Conservation (phyloP, 805 yeast genomes). For the Saccharomyces kudriavzevii region DNA sequence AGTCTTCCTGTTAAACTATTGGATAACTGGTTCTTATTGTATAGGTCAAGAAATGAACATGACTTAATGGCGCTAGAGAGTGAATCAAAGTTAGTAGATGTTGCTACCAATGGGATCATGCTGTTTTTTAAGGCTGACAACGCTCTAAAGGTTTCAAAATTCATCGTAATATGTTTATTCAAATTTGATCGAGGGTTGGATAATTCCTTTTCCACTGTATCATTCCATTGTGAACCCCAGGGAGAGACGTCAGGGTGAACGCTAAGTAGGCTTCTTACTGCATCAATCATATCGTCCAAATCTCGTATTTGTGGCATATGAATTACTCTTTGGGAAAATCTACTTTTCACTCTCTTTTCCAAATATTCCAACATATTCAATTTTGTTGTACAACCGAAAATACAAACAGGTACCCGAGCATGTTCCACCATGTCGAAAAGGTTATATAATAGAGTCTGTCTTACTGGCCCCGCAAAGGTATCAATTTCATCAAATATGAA, state of each 20-base stretch:
- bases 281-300: constrained; percentile 43
- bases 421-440: constrained; percentile 78
- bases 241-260: constrained; percentile 19
- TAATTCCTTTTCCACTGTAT: constrained; percentile 26
- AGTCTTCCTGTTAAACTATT: constrained; percentile 21
- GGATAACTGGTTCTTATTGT: constrained; percentile 24
- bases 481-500: constrained; percentile 85
- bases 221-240: constrained; percentile 38
- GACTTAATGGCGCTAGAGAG: constrained; percentile 16
- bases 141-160: constrained; percentile 54
- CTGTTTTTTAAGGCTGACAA: constrained; percentile 42
- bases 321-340: constrained; percentile 77
- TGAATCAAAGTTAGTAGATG: constrained; percentile 24
- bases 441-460: constrained; percentile 82
- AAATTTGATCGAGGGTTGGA: constrained; percentile 28
- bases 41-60: constrained; percentile 15
- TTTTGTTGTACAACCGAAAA: constrained; percentile 71
- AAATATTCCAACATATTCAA: constrained; percentile 69
- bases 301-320: constrained; percentile 45
- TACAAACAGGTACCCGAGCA: constrained; percentile 63
- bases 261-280: constrained; percentile 37
- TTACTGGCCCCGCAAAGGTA: constrained; percentile 56
- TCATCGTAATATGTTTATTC: constrained; percentile 33
- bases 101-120: constrained; percentile 36
- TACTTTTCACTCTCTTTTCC: constrained; percentile 83